Evolutionary conservation across 2,329 filamentous ascomycete species (phyloP), one percentile per base, ranked within the genome.

Genomic region (Ceratocystis papillata): DNA sequence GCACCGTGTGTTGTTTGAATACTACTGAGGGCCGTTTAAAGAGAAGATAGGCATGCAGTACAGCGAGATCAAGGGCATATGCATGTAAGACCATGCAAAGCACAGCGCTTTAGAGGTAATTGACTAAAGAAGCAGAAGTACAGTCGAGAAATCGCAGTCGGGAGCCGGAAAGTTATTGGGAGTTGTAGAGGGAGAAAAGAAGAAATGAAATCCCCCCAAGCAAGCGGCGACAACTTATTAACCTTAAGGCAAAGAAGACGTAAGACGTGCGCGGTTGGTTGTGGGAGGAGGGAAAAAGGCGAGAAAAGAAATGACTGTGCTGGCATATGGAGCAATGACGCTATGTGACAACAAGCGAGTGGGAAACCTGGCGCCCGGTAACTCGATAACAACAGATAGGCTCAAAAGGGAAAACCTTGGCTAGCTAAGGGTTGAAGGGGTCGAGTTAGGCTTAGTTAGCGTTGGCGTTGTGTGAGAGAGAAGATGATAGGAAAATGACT

Each of bases 71-170:
- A 61, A 60, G 57, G 61, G 64, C 44, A 62, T 44, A 66, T 55
- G 57, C 59, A 63, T 57, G 60, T 62, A 63, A 67, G 65, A 61
- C 61, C 53, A 63, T 37, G 63, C 53, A 65, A 41, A 55, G 45
- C 46, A 46, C 10, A 41, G 10, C 37, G 37, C 37, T 41, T 41
- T 41, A 41, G 37, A 12, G 37, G 37, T 15, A 41, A 41, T 41
- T 41, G 10, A 15, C 37, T n/a, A 25, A 25, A n/a, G 48, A 53
- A 7, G n/a, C 55, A 37, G 17, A 7, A 33, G 15, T 59, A 59
- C 17, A 4, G 20, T n/a, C 55, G 25, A 33, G 55, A 41, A 41
- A 41, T 59, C 2, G 28, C 55, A 33, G 12, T 59, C 55, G 55
- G 55, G 17, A 59, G 37, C 22, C 55, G 7, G 55, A 33, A n/a